Conservation (phyloP, 371 early-diverging fungal species). For the Mortierella sp. region DNA sequence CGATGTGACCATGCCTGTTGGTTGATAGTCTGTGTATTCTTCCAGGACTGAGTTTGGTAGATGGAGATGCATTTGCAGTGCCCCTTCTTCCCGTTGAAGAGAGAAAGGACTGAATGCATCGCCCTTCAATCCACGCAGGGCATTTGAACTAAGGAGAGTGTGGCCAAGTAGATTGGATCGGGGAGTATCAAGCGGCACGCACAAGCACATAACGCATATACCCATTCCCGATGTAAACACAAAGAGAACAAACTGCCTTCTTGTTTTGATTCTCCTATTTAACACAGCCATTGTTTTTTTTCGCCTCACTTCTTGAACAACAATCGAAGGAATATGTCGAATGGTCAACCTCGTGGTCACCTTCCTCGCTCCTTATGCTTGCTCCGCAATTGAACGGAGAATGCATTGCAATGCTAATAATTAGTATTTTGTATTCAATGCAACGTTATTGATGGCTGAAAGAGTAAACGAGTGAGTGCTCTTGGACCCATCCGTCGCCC, state of each 20-base stretch:
- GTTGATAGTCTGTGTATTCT: too few relatives aligned
- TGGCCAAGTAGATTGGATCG: neutral
- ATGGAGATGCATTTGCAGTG: neutral
- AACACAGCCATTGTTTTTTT: constrained; percentile 1
- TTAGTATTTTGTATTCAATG: too few relatives aligned
- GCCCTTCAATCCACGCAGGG: neutral
- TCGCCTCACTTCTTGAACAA: neutral
- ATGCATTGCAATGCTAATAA: too few relatives aligned
- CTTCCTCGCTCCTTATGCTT: too few relatives aligned
- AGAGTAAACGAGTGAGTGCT: too few relatives aligned
- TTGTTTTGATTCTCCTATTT: too few relatives aligned
- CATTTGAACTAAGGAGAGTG: neutral
- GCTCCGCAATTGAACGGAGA: too few relatives aligned
- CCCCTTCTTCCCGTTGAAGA: neutral
- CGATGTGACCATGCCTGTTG: neutral
- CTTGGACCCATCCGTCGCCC: too few relatives aligned
- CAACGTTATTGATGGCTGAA: too few relatives aligned
- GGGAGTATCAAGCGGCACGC: neutral
- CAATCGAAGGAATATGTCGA: neutral
- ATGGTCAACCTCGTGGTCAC: neutral
- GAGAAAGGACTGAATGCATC: neutral
- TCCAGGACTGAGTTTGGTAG: neutral
- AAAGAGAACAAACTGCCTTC: neutral
- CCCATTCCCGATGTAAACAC: neutral
- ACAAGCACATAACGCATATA: neutral